Base-by-base conservation (phyloP, 116 monocot genomes). In the Phalaenopsis hybrid region DNA sequence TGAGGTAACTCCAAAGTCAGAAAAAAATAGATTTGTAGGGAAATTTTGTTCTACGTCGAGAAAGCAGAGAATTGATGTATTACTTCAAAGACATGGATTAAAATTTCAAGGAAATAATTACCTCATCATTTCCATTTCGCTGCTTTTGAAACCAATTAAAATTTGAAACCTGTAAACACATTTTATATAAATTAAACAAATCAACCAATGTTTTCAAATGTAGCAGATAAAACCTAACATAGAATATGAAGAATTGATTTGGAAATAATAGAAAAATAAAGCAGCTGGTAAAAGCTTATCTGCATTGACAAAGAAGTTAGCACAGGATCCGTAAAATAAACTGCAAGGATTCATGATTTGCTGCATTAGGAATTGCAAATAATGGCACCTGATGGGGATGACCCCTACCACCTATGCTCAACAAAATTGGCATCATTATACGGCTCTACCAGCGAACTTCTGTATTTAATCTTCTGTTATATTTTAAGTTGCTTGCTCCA, bases 131-230 rank as follows among this genome's bases (percentile, higher is more conserved):
- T 73, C 97, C 93, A 82, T 86, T 87, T 52, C 91, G 85, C 81
- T 96, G 92, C 86, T 88, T 96, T 73, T 90, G 89, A 79, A 97
- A 94, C 93, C 97, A 94, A 80, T 97, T 97, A 58, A 94, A 90
- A 76, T 92, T 94, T 81, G 92, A 55, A n/a, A 96, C 85, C 96
- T 96, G 75, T 44, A 77, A 70, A 67, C 61, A 21, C 33, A 83
- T 77, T 63, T 74, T 51, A 13, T 48, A 68, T 2, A 48, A 50
- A 46, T 41, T 37, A 20, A 82, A 52, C 15, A 77, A n/a, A 75
- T 75, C 6, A 15, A 46, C 15, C 43, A 75, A 20, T 16, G 12
- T 3, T 13, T 41, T 37, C 23, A 31, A 73, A 31, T 73, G 4
- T 73, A 73, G 13, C 41, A 41, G 34, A 15, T 13, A 73, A 55